Base-by-base conservation (phyloP, 2,329 filamentous ascomycete genomes). In the Fusarium beomiforme region DNA sequence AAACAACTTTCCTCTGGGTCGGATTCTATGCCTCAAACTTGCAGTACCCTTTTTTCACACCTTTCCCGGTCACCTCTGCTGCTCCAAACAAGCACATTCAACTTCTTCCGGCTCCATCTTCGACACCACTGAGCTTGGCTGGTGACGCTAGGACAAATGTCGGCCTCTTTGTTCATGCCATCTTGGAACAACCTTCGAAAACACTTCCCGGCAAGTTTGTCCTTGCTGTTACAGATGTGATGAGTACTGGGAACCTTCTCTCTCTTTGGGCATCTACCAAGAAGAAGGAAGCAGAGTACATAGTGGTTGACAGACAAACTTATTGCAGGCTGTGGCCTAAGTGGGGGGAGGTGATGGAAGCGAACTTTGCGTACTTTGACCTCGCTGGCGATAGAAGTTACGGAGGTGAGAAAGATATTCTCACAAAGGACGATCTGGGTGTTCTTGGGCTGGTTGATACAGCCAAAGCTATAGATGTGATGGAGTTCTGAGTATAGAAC, bases 1-100 rank as follows among this genome's bases (percentile, higher is more conserved):
- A 83, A 72, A 84, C 82, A 0, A 84, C 82, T 0, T 83, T 82
- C 51, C 59, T 84, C 8, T 82, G 79, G 78, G 57, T 80, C 9
- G 74, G 74, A 2, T 82, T 72, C 41, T 85, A 81, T 55, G 78
- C 78, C 4, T 67, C 65, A 7, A 85, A 83, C 44, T 71, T 79
- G 17, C 64, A 50, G 7, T 67, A 65, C 14, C 64, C 67, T 6
- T 61, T 66, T 3, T 68, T 42, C 51, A 53, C 54, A 9, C 70
- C 73, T 8, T 43, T 64, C 41, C 42, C 47, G 4, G 47, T 67
- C 63, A 70, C 31, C 29, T 65, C 43, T 59, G 59, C 63, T 16
- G 62, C 49, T 5, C 33, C 50, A 46, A 70, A 19, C 42, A 61
- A 67, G 62, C 77, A 81, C 58, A 59, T 81, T 12, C 78, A 79